Evolutionary conservation across 225 moss, liverwort and hornwort species (phyloP), one percentile per base, ranked within the genome.

Genomic region (Pseudisothecium myosuroides): DNA sequence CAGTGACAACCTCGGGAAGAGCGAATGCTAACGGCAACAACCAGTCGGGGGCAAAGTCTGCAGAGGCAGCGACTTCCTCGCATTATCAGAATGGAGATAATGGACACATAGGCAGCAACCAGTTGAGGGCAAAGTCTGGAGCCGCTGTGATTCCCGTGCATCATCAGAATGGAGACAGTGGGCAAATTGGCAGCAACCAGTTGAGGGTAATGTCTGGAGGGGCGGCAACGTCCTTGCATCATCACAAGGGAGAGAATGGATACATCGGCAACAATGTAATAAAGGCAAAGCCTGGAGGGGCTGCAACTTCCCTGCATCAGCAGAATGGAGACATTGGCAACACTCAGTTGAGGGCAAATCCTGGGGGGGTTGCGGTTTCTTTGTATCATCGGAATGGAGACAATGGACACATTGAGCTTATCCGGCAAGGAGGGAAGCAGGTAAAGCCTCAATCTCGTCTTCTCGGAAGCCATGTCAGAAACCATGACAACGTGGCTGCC

Each of bases 401-500:
- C 47, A 88, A 76, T 81, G 88, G 86, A 66, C 79, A 29, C 79
- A 75, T 69, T 39, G 88, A 84, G 49, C 72, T 86, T 45, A 83
- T 65, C 62, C 47, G 80, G 80, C 88, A 84, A 81, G 82, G 62
- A 88, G 85, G 81, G 43, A 85, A 87, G 76, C 91, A 73, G 81
- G 50, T 82, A 14, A 84, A 77, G 87, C 67, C 88, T 34, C 91
- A 85, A 88, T 50, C 84, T 64, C 76, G 52, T 80, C 41, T 90
- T 27, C 43, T 59, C n/a, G 85, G 88, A 67, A 88, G 81, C 47
- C 81, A 39, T 65, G 39, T 59, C 79, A 63, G 83, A 86, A 90
- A 88, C 47, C 83, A 47, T 39, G 73, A 88, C 71, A 84, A 92
- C 81, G 49, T 86, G 90, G 49, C 90, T 72, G 93, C 92, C 52